A percentile compares a stretch with the other conserved stretches of the same genome.
phyloP scores from a whole-genome alignment of 2,329 filamentous ascomycete species.

The Penicillium concentricum region DNA sequence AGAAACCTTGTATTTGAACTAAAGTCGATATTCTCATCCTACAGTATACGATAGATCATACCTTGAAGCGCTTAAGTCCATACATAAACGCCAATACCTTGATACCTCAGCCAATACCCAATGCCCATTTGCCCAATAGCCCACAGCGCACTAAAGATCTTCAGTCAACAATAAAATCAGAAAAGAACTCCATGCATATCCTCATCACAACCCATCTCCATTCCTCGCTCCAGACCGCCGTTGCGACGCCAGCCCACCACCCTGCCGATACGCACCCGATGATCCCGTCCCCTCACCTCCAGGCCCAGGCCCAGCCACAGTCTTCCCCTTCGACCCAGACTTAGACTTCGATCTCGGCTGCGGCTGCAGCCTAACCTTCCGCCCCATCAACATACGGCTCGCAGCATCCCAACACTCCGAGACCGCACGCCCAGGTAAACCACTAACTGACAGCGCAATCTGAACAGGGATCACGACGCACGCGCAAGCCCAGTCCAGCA shows the following conservation, averaged over 20 bases:
- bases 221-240: background rate
- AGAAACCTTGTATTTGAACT: background rate
- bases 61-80: background rate
- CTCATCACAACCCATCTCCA: background rate
- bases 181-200: background rate
- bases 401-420: slow-evolving; percentile 18
- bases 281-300: background rate
- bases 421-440: slow-evolving; percentile 31
- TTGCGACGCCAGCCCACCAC: background rate
- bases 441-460: slow-evolving; percentile 28
- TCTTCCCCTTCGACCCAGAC: slow-evolving; percentile 25
- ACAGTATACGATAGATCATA: background rate
- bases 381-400: slow-evolving; percentile 4
- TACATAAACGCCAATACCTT: background rate
- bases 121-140: background rate
- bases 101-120: background rate
- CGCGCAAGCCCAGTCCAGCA: slow-evolving; percentile 40
- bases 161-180: background rate
- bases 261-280: background rate
- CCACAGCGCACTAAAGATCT: background rate
- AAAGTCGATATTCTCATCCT: background rate
- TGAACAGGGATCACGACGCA: slow-evolving; percentile 39
- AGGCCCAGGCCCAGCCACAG: background rate
- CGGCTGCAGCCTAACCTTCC: background rate
- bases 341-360: background rate